These are phyloP conservation scores for Ceratobasidium papillatum DNA, from an alignment of 1,284 basidiomycete genomes.

Conservation along the genomic window DNA sequence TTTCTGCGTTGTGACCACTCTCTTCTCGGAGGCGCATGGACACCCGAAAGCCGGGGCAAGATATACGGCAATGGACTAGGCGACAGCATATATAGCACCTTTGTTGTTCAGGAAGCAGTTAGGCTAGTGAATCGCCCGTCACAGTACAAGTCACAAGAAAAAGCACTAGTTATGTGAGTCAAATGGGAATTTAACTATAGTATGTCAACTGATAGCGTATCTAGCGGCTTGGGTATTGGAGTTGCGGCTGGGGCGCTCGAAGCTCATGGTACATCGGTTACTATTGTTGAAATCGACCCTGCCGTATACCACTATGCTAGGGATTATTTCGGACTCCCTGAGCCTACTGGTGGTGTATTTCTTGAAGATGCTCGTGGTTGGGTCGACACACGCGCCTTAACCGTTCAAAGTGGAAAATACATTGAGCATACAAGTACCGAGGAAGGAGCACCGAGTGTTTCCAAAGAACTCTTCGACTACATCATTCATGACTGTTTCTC, in stretches of 20 bases:
- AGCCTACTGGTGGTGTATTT: constrained; percentile 63
- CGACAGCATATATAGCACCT: constrained; percentile 83
- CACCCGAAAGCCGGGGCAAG: constrained; percentile 60
- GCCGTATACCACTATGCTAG: constrained; percentile 85
- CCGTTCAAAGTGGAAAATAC: constrained; percentile 21
- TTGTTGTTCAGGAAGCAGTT: constrained; percentile 84
- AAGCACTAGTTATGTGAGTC: constrained; percentile 75
- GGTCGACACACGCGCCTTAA: constrained; percentile 57
- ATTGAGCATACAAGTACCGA: constrained; percentile 2
- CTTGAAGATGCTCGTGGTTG: constrained; percentile 79
- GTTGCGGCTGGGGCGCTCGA: constrained; percentile 78
- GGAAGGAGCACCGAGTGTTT: not conserved
- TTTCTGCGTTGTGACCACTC: constrained; percentile 89
- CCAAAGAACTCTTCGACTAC: constrained; percentile 66
- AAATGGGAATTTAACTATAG: constrained; percentile 35
- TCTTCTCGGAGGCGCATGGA: constrained; percentile 89
- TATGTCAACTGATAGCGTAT: not conserved
- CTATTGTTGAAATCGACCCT: constrained; percentile 86
- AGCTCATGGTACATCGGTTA: constrained; percentile 71
- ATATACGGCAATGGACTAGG: constrained; percentile 64
- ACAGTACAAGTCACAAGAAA: constrained; percentile 50
- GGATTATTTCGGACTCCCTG: constrained; percentile 77
- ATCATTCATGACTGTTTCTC: constrained; percentile 93
- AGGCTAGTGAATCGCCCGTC: constrained; percentile 66
- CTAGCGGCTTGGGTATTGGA: constrained; percentile 85